Percentiles rank a stretch among this genome's conserved stretches.
phyloP scores from a whole-genome alignment of 768 basidiomycete species.

The Terana coerulea region DNA sequence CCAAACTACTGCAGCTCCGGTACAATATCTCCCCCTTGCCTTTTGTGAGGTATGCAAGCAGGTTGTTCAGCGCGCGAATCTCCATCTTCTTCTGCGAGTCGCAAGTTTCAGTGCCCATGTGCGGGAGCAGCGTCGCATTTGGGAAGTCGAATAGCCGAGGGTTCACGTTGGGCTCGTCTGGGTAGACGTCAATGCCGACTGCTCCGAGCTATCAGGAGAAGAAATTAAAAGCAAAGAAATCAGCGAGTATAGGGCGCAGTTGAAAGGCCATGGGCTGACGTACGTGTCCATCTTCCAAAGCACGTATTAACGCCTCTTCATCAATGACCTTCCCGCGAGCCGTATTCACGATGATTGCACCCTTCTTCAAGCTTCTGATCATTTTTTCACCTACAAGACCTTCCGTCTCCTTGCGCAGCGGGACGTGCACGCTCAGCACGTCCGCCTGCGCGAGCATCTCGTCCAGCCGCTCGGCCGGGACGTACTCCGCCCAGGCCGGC shows the following conservation, averaged over 20 bases:
- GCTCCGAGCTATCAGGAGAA: slow-evolving; percentile 53
- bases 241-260: not conserved
- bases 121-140: slow-evolving; percentile 81
- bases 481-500: slow-evolving; percentile 76
- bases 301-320: slow-evolving; percentile 80
- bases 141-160: slow-evolving; percentile 74
- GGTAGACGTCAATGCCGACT: slow-evolving; percentile 83
- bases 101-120: slow-evolving; percentile 86
- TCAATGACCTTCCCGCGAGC: slow-evolving; percentile 87
- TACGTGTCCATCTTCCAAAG: slow-evolving; percentile 84
- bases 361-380: slow-evolving; percentile 74
- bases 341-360: slow-evolving; percentile 78
- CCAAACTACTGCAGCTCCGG: slow-evolving; percentile 43
- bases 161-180: slow-evolving; percentile 78
- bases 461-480: slow-evolving; percentile 50
- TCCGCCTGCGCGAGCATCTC: slow-evolving; percentile 69
- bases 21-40: slow-evolving; percentile 67
- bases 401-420: slow-evolving; percentile 68
- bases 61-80: slow-evolving; percentile 72
- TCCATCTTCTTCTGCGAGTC: slow-evolving; percentile 83
- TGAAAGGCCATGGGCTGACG: slow-evolving; percentile 28
- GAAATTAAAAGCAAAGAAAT: not conserved
- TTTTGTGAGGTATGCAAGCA: slow-evolving; percentile 61
- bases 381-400: slow-evolving; percentile 70
- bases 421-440: slow-evolving; percentile 85